Evolutionary conservation across 371 early-diverging fungal genomes (phyloP).

Genomic region (Mortierella sp.): DNA sequence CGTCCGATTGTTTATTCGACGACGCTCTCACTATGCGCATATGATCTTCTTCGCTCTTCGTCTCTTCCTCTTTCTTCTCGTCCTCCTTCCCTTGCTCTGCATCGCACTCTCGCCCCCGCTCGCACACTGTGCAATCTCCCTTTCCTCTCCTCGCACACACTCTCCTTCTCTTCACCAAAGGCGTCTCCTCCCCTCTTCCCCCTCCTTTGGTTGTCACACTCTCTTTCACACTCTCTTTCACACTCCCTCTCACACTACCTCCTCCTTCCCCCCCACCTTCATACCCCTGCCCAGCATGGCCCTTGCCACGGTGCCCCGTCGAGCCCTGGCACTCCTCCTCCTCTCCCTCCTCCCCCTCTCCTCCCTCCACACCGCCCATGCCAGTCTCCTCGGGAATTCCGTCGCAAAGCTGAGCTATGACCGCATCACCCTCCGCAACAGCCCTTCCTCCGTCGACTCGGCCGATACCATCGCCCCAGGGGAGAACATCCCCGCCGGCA

Average conservation of each 20-base stretch:
- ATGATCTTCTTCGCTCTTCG: neutral
- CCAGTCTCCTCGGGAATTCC: conserved; percentile 6
- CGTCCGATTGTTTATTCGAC: no score
- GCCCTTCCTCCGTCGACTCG: conserved; percentile 2
- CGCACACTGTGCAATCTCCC: neutral
- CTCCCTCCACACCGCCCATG: conserved; percentile 7
- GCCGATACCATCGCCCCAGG: conserved; percentile 10
- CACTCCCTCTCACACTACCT: no score
- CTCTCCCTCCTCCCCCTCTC: conserved; percentile 12
- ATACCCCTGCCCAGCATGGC: no score
- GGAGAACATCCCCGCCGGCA: neutral
- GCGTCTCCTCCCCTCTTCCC: no score
- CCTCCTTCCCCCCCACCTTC: no score
- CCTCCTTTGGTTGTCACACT: no score
- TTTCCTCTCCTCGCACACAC: no score
- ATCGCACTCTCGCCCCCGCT: neutral
- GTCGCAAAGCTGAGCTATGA: conserved; percentile 24
- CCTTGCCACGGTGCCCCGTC: neutral
- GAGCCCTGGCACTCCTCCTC: conserved; percentile 8
- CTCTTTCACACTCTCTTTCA: neutral
- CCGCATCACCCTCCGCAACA: conserved; percentile 18
- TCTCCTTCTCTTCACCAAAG: no score
- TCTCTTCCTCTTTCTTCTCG: conserved; percentile 1
- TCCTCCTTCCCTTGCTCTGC: neutral
- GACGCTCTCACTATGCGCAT: no score